A percentile compares a stretch with the other conserved stretches of the same genome.
Conservation (phyloP, 805 yeast genomes). For the Ogataea degrootiae region DNA sequence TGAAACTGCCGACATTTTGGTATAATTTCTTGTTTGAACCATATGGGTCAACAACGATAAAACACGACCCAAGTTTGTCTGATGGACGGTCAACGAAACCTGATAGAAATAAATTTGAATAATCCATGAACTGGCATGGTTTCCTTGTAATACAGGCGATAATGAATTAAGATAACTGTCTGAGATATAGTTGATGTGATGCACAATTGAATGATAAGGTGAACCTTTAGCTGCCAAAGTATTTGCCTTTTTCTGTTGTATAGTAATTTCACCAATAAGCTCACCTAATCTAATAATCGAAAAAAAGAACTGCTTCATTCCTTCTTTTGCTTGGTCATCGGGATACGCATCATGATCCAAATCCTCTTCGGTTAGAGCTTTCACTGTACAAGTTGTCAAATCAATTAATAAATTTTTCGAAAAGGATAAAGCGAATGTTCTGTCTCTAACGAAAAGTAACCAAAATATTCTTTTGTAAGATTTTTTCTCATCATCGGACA, state of each 20-base stretch:
- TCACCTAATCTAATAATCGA: constrained; percentile 1
- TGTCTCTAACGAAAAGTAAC: constrained; percentile 61
- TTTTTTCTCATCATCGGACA: constrained; percentile 24
- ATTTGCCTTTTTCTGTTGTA: constrained; percentile 2
- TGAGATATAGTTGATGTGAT: constrained; percentile 1
- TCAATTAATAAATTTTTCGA: background rate
- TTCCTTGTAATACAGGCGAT: background rate
- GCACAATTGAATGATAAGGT: background rate
- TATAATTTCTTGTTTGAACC: background rate
- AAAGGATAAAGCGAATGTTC: background rate
- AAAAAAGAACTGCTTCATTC: background rate
- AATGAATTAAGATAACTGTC: constrained; percentile 1
- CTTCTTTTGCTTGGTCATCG: background rate
- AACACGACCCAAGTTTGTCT: constrained; percentile 1
- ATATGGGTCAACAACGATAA: background rate
- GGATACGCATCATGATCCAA: background rate
- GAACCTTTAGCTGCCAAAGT: constrained; percentile 1
- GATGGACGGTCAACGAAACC: background rate
- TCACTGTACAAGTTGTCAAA: background rate
- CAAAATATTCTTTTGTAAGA: constrained; percentile 67
- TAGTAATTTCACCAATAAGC: constrained; percentile 1
- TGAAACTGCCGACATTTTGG: background rate
- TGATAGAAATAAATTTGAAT: background rate
- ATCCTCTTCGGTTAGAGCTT: background rate
- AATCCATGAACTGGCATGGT: background rate